These are phyloP conservation scores for Botrytis elliptica DNA, from an alignment of 2,329 filamentous ascomycete genomes.

Conservation along the genomic window DNA sequence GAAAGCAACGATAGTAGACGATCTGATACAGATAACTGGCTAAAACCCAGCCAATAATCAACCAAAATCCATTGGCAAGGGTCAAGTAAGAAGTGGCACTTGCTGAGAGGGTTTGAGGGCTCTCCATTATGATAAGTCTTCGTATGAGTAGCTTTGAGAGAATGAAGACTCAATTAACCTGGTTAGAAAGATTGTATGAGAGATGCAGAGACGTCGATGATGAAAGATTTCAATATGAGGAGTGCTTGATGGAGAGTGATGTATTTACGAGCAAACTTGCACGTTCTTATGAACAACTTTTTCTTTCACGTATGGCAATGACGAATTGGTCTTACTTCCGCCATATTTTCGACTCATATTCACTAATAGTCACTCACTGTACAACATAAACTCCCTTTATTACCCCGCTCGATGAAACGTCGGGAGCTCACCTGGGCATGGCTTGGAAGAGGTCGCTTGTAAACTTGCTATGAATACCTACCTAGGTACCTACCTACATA, in stretches of 20 bases:
- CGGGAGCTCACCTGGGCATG: background rate
- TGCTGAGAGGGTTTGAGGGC: background rate
- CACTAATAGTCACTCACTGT: background rate
- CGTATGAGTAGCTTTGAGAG: background rate
- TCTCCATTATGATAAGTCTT: background rate
- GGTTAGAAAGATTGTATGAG: background rate
- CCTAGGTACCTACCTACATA: no score
- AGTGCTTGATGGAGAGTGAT: background rate
- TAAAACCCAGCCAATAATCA: background rate
- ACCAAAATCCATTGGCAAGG: background rate
- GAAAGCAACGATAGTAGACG: conserved; percentile 34
- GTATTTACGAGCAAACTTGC: background rate
- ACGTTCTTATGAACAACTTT: background rate
- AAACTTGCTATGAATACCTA: no score
- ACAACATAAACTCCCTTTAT: background rate
- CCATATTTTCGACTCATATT: conserved; percentile 3
- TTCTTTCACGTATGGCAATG: background rate
- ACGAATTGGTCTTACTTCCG: background rate
- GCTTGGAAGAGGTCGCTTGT: background rate
- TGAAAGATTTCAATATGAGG: background rate
- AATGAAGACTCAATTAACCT: background rate
- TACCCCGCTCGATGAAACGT: background rate
- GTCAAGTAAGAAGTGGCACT: background rate
- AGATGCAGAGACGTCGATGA: background rate
- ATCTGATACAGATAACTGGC: conserved; percentile 11